These are phyloP conservation scores for Diddensiella santjacobensis DNA, from an alignment of 805 yeast species.

Conservation along the genomic window DNA sequence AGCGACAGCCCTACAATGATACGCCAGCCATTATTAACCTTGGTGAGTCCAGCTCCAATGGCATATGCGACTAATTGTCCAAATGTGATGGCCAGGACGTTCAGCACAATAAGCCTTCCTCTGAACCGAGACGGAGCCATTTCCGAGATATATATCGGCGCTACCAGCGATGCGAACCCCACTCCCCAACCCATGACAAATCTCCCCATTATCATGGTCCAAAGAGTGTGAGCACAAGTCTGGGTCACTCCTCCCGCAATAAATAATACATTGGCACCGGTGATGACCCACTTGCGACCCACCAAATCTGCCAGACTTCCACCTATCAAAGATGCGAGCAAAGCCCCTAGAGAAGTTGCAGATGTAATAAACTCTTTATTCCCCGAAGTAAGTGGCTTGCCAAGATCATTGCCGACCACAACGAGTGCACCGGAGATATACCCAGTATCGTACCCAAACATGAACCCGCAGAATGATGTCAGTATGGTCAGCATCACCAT, in stretches of 20 bases:
- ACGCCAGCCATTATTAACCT: conserved; percentile 85
- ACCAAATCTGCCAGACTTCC: conserved; percentile 77
- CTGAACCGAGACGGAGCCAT: conserved; percentile 89
- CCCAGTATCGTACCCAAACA: conserved; percentile 98
- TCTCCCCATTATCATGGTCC: conserved; percentile 92
- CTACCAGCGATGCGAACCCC: conserved; percentile 87
- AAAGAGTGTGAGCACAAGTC: conserved; percentile 71
- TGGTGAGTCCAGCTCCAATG: conserved; percentile 70
- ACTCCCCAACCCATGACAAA: conserved; percentile 95
- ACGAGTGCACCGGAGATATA: conserved; percentile 92
- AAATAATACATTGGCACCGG: conserved; percentile 79
- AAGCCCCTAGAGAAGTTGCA: conserved; percentile 92
- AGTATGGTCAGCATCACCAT: conserved; percentile 62
- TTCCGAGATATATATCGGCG: conserved; percentile 92
- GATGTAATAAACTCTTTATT: conserved; percentile 88
- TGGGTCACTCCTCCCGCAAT: conserved; percentile 82
- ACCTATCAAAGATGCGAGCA: conserved; percentile 71
- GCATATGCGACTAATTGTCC: conserved; percentile 95
- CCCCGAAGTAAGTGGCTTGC: conserved; percentile 59
- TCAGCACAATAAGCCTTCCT: conserved; percentile 85
- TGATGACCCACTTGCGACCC: conserved; percentile 81
- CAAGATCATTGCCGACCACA: conserved; percentile 72
- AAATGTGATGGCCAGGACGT: conserved; percentile 86
- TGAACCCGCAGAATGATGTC: conserved; percentile 88
- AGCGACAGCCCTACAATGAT: conserved; percentile 85